Percentiles rank a stretch among this genome's conserved stretches.
These are phyloP conservation scores for Adansonia rubrostipa DNA, from an alignment of 441 rosid species.

Conservation along the genomic window DNA sequence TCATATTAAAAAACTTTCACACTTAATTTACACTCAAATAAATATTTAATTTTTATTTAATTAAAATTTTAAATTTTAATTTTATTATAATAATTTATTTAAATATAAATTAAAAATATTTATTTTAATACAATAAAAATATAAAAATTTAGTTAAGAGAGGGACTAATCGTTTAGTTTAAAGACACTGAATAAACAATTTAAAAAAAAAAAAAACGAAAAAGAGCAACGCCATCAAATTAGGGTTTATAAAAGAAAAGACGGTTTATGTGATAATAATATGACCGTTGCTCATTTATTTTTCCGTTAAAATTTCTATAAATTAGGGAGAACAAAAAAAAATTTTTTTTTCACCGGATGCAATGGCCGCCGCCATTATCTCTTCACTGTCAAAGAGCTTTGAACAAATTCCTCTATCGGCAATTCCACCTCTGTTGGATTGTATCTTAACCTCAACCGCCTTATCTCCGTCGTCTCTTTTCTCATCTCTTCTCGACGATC, in stretches of 20 bases:
- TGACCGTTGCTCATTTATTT: conserved; percentile 10
- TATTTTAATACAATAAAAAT: no score
- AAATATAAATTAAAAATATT: no score
- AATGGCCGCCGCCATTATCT: conserved; percentile 45
- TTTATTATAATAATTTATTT: no score
- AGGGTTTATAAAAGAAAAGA: conserved; percentile 18
- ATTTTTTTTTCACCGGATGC: conserved; percentile 13
- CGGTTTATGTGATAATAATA: not conserved
- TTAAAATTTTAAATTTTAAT: no score
- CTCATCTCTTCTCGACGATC: conserved; percentile 54
- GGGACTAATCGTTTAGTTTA: no score
- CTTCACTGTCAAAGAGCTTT: conserved; percentile 65
- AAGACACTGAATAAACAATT: no score
- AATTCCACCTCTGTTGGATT: conserved; percentile 76
- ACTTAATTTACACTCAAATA: no score
- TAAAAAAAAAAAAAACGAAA: not conserved
- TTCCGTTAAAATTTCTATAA: not conserved
- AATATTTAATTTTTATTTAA: no score
- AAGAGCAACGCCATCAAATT: no score
- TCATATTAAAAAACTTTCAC: no score
- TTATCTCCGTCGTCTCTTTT: conserved; percentile 64
- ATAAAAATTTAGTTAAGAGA: no score
- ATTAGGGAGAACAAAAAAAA: not conserved
- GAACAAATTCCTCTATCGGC: conserved; percentile 66
- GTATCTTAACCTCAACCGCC: conserved; percentile 71